phyloP scores from a whole-genome alignment of 192 early-diverging fungal genomes.

The Coemansia sp. region DNA sequence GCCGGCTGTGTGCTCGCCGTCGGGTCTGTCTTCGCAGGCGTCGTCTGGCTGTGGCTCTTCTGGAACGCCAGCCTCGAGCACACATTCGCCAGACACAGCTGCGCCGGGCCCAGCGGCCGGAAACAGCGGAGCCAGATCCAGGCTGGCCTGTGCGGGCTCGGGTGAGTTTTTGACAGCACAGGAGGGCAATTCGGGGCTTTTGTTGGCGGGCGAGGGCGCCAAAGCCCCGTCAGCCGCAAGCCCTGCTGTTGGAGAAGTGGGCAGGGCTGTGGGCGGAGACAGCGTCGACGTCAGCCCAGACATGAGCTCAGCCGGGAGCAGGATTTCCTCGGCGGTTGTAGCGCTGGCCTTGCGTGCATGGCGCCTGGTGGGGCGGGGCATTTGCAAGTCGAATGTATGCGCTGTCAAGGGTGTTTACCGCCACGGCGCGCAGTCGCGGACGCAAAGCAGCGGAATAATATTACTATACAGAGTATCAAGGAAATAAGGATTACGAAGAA shows the following conservation, averaged over 20 bases:
- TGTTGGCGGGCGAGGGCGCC: not conserved
- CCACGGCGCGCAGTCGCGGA: constrained; percentile 29
- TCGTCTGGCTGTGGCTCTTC: not conserved
- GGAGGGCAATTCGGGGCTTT: not conserved
- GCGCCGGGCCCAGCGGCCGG: not conserved
- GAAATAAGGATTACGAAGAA: not conserved
- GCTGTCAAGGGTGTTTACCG: constrained; percentile 23
- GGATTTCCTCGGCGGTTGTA: constrained; percentile 48
- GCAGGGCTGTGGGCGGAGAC: constrained; percentile 2
- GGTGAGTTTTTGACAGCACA: not conserved
- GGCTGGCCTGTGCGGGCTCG: not conserved
- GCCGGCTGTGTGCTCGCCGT: not conserved
- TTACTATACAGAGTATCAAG: not conserved
- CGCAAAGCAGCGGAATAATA: not conserved
- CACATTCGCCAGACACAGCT: not conserved
- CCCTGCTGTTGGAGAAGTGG: not conserved
- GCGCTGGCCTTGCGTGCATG: constrained; percentile 52
- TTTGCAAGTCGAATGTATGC: constrained; percentile 20
- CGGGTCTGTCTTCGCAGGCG: not conserved
- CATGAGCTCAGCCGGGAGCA: constrained; percentile 51
- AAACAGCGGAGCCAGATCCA: constrained; percentile 43
- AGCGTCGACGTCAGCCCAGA: constrained; percentile 37
- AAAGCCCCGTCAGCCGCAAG: not conserved
- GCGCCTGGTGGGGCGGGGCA: constrained; percentile 34
- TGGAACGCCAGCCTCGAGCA: not conserved